phyloP scores from a whole-genome alignment of 352 stramenopile species.

The Phytophthora colocasiae region DNA sequence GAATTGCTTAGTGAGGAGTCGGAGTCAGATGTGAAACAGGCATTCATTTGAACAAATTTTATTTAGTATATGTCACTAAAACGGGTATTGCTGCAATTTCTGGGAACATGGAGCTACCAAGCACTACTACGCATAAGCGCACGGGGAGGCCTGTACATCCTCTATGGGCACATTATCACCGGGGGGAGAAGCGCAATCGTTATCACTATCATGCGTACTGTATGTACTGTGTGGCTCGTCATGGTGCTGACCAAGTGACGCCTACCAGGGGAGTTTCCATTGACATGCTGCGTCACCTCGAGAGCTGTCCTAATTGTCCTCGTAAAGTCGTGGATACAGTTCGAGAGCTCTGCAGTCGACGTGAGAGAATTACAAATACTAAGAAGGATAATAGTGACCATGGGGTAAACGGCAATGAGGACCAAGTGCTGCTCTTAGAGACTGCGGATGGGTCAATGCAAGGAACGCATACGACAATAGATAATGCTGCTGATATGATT shows the following conservation, averaged over 20 bases:
- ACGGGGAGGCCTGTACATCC: slow-evolving; percentile 78
- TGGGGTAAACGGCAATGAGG: slow-evolving; percentile 4
- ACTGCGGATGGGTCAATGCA: slow-evolving; percentile 2
- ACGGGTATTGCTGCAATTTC: slow-evolving; percentile 8
- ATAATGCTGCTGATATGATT: slow-evolving; percentile 13
- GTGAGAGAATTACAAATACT: slow-evolving; percentile 40
- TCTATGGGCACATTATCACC: slow-evolving; percentile 84
- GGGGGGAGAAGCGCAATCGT: slow-evolving; percentile 85
- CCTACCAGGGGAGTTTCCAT: slow-evolving; percentile 79
- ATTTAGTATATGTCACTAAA: slow-evolving; percentile 23
- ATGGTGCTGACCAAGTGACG: slow-evolving; percentile 59
- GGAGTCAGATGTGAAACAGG: background rate
- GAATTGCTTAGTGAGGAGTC: slow-evolving; percentile 24
- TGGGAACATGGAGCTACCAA: slow-evolving; percentile 15
- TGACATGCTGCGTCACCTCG: slow-evolving; percentile 85
- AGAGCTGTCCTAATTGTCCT: slow-evolving; percentile 78
- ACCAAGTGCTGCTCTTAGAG: slow-evolving; percentile 39
- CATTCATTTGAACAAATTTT: background rate
- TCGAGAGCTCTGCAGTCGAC: slow-evolving; percentile 60
- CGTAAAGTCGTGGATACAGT: slow-evolving; percentile 65
- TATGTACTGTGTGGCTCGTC: slow-evolving; percentile 74
- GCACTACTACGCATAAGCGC: slow-evolving; percentile 47
- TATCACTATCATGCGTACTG: slow-evolving; percentile 90
- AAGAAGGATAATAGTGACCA: slow-evolving; percentile 26
- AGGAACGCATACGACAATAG: slow-evolving; percentile 7